phyloP scores from a whole-genome alignment of 192 early-diverging fungal species.

The Fimicolochytrium jonesii region DNA sequence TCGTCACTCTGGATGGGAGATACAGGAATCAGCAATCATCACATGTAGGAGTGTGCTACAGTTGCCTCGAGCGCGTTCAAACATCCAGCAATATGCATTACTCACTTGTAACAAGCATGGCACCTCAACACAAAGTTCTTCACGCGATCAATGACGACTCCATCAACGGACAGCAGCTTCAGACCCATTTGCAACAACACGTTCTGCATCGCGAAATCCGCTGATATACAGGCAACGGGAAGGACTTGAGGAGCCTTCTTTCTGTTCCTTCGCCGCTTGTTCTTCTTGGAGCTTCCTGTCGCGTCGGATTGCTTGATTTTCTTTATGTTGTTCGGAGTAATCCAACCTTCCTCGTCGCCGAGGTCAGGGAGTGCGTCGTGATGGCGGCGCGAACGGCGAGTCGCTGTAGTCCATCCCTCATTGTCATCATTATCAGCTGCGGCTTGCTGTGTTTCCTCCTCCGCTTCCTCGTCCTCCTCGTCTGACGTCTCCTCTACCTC shows the following conservation, averaged over 20 bases:
- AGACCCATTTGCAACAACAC: conserved; percentile 91
- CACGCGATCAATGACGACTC: conserved; percentile 66
- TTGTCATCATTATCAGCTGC: background rate
- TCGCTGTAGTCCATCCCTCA: conserved; percentile 7
- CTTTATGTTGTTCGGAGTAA: conserved; percentile 84
- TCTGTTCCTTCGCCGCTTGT: background rate
- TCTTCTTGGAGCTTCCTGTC: background rate
- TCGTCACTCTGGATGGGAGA: conserved; percentile 55
- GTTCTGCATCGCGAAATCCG: conserved; percentile 97
- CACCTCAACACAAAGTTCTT: conserved; percentile 91
- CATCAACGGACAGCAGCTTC: conserved; percentile 78
- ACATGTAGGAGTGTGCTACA: too few species aligned
- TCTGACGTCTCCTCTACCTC: background rate
- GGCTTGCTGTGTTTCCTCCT: background rate
- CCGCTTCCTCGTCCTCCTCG: background rate
- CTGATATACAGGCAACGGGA: conserved; percentile 83
- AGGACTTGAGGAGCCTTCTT: conserved; percentile 35
- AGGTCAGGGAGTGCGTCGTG: conserved; percentile 18
- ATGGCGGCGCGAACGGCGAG: background rate
- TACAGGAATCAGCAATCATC: too few species aligned
- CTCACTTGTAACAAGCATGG: conserved; percentile 86
- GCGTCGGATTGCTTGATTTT: conserved; percentile 52
- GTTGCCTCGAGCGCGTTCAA: too few species aligned
- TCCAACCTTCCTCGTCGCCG: conserved; percentile 75
- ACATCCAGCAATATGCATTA: too few species aligned